These are phyloP conservation scores for Phalaenopsis equestris DNA, from an alignment of 106 monocot species.

Conservation along the genomic window DNA sequence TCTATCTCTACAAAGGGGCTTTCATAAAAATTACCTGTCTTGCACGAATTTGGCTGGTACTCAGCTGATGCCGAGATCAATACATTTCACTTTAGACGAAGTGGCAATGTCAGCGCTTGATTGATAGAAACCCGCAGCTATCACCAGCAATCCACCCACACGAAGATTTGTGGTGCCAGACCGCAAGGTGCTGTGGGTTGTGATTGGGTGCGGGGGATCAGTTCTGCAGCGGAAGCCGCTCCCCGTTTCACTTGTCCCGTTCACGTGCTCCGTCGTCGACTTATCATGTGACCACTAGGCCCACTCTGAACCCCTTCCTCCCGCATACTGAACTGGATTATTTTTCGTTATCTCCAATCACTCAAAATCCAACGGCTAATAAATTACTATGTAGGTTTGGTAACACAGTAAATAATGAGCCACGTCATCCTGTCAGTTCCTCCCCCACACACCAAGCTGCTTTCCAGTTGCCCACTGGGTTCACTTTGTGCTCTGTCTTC, in stretches of 20 bases:
- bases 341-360: not conserved
- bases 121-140: not conserved
- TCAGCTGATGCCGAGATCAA: constrained; percentile 1
- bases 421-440: not conserved
- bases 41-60: not conserved
- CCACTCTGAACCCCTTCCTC: not conserved
- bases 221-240: not conserved
- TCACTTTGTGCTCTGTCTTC: not conserved
- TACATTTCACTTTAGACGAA: constrained; percentile 1
- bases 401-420: not conserved
- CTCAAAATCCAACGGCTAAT: not conserved
- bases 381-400: not conserved
- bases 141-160: not conserved
- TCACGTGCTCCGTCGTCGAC: constrained; percentile 6
- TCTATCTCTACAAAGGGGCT: not conserved
- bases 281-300: not conserved
- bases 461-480: not conserved
- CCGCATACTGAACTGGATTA: not conserved
- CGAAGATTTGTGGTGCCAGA: not conserved
- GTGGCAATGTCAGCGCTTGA: not conserved
- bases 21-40: not conserved
- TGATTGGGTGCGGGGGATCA: not conserved
- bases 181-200: not conserved
- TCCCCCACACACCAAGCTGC: not conserved
- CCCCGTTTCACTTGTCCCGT: constrained; percentile 2